These are phyloP conservation scores for Linum trigynum DNA, from an alignment of 345 rosid species.

Conservation along the genomic window DNA sequence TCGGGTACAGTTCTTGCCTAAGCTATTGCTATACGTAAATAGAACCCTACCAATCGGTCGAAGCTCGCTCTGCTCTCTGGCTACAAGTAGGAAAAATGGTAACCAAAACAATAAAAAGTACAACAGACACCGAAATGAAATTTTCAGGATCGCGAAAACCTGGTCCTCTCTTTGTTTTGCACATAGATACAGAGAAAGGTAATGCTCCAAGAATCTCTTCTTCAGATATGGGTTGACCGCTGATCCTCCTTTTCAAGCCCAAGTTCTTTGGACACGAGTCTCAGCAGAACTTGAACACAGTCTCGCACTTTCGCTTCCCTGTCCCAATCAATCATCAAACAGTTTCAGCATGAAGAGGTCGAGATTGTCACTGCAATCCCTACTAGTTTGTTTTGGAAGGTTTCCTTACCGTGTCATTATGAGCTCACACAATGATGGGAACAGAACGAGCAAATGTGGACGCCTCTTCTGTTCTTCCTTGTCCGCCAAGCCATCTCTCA, in stretches of 20 bases:
- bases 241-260: slow-evolving; percentile 39
- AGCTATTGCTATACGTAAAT: too few relatives aligned
- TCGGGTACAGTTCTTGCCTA: too few relatives aligned
- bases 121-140: too few relatives aligned
- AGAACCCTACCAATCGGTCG: too few relatives aligned
- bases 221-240: background rate
- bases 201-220: too few relatives aligned
- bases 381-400: background rate
- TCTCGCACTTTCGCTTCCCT: slow-evolving; percentile 83
- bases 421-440: slow-evolving; percentile 81
- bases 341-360: background rate
- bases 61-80: too few relatives aligned
- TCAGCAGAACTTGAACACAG: slow-evolving; percentile 57
- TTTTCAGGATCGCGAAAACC: too few relatives aligned
- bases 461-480: slow-evolving; percentile 28
- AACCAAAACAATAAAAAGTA: too few relatives aligned
- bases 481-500: slow-evolving; percentile 38
- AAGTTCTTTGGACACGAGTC: slow-evolving; percentile 53
- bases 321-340: slow-evolving; percentile 19
- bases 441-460: slow-evolving; percentile 74
- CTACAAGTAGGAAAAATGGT: too few relatives aligned
- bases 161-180: too few relatives aligned
- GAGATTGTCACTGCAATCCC: background rate
- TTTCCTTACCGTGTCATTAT: slow-evolving; percentile 63
- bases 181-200: too few relatives aligned